Conservation (phyloP, 1,284 basidiomycete genomes). For the Spongispora temasekensis region DNA sequence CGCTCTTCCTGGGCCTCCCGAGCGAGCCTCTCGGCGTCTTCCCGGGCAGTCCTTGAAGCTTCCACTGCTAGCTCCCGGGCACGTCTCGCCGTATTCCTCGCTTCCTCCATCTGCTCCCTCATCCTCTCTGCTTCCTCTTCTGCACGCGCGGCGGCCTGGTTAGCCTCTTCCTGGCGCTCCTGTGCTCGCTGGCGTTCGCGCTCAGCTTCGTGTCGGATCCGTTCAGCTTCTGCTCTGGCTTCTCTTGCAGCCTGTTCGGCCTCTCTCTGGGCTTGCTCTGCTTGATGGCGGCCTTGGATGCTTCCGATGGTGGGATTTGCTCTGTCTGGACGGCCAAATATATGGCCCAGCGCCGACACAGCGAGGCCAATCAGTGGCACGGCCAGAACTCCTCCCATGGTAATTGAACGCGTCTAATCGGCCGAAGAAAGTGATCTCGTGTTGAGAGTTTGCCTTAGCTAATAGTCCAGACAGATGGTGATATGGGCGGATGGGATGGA, state of each 20-base stretch:
- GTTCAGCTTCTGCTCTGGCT: not conserved
- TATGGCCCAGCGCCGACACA: not conserved
- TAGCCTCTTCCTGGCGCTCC: not conserved
- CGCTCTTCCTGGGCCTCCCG: slow-evolving; percentile 11
- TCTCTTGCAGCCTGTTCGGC: not conserved
- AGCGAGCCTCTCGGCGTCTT: not conserved
- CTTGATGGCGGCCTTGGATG: not conserved
- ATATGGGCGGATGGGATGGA: too few relatives aligned
- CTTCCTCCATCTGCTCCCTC: not conserved
- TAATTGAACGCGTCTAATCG: not conserved
- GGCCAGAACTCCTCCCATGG: not conserved
- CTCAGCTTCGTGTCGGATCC: not conserved
- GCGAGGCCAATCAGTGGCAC: not conserved
- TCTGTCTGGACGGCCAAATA: not conserved
- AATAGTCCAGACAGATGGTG: too few relatives aligned
- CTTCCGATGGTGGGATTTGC: not conserved
- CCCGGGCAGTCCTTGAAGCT: not conserved
- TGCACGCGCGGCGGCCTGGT: not conserved
- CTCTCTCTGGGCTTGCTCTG: not conserved
- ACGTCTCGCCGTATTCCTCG: not conserved
- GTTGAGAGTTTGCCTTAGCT: too few relatives aligned
- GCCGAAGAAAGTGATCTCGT: too few relatives aligned
- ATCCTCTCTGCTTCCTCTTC: not conserved
- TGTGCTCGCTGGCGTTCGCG: not conserved
- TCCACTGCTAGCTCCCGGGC: not conserved